These are phyloP conservation scores for Psidium friedrichsthalianum DNA, from an alignment of 345 rosid genomes.

Conservation along the genomic window DNA sequence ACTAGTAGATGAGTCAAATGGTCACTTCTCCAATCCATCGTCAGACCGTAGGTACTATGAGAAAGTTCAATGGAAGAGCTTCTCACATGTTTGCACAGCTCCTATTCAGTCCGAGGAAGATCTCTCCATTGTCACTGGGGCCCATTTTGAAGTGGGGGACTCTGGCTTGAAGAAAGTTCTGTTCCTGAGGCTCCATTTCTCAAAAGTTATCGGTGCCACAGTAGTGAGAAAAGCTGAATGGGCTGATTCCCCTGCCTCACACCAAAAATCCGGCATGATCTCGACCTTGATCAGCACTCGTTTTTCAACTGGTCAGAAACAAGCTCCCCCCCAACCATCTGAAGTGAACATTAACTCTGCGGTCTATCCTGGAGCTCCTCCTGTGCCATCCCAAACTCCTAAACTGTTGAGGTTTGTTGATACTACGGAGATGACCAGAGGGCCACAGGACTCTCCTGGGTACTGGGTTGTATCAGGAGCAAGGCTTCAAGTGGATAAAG, in stretches of 20 bases:
- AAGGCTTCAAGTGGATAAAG: conserved; percentile 26
- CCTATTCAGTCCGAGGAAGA: conserved; percentile 34
- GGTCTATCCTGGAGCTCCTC: conserved; percentile 38
- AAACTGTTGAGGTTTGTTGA: conserved; percentile 34
- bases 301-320: conserved; percentile 21
- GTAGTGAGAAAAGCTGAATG: conserved; percentile 21
- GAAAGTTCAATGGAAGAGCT: conserved; percentile 43
- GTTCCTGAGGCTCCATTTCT: conserved; percentile 31
- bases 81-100: conserved; percentile 38
- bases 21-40: conserved; percentile 1
- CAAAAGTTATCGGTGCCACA: conserved; percentile 23
- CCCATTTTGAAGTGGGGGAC: conserved; percentile 28
- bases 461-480: conserved; percentile 47
- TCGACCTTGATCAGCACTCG: conserved; percentile 39
- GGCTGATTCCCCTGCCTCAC: conserved; percentile 35
- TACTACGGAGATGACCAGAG: conserved; percentile 40
- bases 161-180: conserved; percentile 26
- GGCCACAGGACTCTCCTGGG: conserved; percentile 40
- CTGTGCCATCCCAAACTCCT: conserved; percentile 30
- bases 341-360: conserved; percentile 44
- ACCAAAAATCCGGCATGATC: conserved; percentile 31
- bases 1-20: conserved; percentile 17
- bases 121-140: conserved; percentile 36
- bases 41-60: conserved; percentile 14
- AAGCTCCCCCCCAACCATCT: conserved; percentile 31